Conservation (phyloP, 2,329 filamentous ascomycete genomes). For the Teratosphaeria nubilosa region DNA sequence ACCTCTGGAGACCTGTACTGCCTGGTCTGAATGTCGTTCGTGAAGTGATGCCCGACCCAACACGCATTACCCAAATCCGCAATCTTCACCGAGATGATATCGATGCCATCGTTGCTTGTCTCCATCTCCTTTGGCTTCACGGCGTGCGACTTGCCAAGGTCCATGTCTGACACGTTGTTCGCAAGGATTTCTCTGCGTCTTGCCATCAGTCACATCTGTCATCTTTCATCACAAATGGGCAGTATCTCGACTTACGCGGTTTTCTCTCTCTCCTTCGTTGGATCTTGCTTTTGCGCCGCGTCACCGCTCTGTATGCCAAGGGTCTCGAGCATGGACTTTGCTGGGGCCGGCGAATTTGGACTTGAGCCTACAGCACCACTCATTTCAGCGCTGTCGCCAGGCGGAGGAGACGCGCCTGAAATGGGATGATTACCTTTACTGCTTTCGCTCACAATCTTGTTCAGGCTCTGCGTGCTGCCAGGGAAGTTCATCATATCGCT, state of each 20-base stretch:
- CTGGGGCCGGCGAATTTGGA: constrained; percentile 29
- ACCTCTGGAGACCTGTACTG: constrained; percentile 97
- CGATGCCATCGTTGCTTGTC: constrained; percentile 47
- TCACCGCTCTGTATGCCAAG: constrained; percentile 38
- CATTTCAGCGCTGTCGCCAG: constrained; percentile 41
- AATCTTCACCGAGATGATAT: constrained; percentile 96
- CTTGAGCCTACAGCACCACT: constrained; percentile 43
- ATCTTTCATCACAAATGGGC: constrained; percentile 5
- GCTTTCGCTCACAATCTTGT: constrained; percentile 68
- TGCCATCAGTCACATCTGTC: constrained; percentile 18
- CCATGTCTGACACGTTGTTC: constrained; percentile 89
- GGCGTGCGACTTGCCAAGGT: constrained; percentile 63
- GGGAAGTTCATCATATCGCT: constrained; percentile 55
- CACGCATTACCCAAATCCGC: constrained; percentile 96
- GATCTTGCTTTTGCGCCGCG: constrained; percentile 22
- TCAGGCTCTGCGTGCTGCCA: constrained; percentile 60
- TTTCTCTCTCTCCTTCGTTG: constrained; percentile 78
- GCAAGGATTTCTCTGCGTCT: constrained; percentile 60
- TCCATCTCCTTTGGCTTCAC: constrained; percentile 49
- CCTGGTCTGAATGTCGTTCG: constrained; percentile 95
- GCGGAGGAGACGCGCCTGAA: constrained; percentile 30
- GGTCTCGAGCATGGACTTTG: constrained; percentile 50
- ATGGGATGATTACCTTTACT: constrained; percentile 47
- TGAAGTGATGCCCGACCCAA: constrained; percentile 98
- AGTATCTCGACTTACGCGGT: constrained; percentile 60